A percentile compares a stretch with the other conserved stretches of the same genome.
phyloP scores from a whole-genome alignment of 345 rosid species.

The Rhizophora apiculata region DNA sequence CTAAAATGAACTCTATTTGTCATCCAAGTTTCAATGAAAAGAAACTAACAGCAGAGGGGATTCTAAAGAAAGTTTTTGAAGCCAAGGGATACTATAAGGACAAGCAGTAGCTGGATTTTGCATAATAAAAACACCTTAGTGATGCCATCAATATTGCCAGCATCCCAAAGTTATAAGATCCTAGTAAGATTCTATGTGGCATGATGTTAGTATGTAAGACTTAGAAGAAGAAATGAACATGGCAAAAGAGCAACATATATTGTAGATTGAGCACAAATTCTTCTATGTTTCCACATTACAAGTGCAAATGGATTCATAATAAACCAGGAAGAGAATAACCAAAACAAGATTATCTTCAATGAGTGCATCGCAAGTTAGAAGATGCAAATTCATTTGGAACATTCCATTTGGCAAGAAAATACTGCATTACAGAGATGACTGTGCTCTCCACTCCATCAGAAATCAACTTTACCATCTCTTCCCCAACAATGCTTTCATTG shows the following conservation, averaged over 20 bases:
- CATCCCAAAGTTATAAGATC: constrained; percentile 59
- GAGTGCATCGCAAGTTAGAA: constrained; percentile 13
- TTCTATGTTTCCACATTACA: constrained; percentile 79
- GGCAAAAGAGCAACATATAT: constrained; percentile 49
- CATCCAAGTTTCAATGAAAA: constrained; percentile 1
- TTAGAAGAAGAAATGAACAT: constrained; percentile 15
- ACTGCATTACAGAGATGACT: constrained; percentile 51
- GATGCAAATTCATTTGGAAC: constrained; percentile 8
- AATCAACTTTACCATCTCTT: constrained; percentile 58
- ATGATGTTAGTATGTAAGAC: constrained; percentile 22
- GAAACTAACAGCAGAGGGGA: constrained; percentile 5
- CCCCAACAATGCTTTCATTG: constrained; percentile 40
- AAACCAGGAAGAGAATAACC: constrained; percentile 71
- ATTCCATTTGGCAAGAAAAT: constrained; percentile 69
- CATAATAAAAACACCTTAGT: constrained; percentile 49
- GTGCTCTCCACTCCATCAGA: constrained; percentile 76
- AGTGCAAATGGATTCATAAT: constrained; percentile 66
- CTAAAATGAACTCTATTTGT: neutral
- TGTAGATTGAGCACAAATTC: constrained; percentile 55
- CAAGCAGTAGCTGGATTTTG: constrained; percentile 63
- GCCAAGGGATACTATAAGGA: constrained; percentile 72
- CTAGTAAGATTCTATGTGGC: constrained; percentile 62
- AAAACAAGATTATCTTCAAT: constrained; percentile 73
- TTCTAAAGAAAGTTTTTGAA: constrained; percentile 74
- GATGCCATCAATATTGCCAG: constrained; percentile 74